Evolutionary conservation across 305 asterid genomes (phyloP).

Genomic region (Fraxinus albicans): DNA sequence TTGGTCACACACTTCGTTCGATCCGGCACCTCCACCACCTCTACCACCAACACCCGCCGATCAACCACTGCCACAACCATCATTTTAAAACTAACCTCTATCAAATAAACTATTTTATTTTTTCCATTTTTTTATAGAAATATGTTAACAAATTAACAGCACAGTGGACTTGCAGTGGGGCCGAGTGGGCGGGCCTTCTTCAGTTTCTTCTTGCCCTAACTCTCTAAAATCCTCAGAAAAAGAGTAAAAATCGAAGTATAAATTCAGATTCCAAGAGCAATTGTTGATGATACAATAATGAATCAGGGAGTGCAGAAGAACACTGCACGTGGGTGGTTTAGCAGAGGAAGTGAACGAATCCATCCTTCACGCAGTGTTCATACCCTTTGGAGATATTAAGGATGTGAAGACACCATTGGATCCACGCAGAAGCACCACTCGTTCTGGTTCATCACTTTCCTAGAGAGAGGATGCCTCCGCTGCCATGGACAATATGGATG

Average conservation of each 20-base stretch:
- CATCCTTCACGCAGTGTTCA: constrained; percentile 82
- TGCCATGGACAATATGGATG: constrained; percentile 99
- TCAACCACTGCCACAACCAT: too few relatives aligned
- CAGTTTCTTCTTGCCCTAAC: not conserved
- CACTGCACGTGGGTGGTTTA: constrained; percentile 90
- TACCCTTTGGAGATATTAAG: constrained; percentile 96
- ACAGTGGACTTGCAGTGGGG: not conserved
- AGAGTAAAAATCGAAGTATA: not conserved
- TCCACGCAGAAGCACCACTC: constrained; percentile 94
- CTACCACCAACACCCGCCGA: too few relatives aligned
- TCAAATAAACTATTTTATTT: too few relatives aligned
- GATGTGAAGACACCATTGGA: constrained; percentile 96
- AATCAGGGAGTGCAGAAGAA: constrained; percentile 91
- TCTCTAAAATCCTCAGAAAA: not conserved
- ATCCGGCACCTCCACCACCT: too few relatives aligned
- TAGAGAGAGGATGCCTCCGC: constrained; percentile 88
- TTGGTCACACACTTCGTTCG: too few relatives aligned
- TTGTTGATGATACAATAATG: constrained; percentile 31
- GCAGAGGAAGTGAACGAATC: constrained; percentile 96
- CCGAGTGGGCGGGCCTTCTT: not conserved
- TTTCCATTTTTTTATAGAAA: too few relatives aligned
- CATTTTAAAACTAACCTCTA: too few relatives aligned
- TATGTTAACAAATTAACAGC: not conserved
- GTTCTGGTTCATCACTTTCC: constrained; percentile 93
- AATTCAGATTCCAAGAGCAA: not conserved